Evolutionary conservation across 768 basidiomycete species (phyloP), one percentile per base, ranked within the genome.

Genomic region (Hygrophoropsis aurantiaca): DNA sequence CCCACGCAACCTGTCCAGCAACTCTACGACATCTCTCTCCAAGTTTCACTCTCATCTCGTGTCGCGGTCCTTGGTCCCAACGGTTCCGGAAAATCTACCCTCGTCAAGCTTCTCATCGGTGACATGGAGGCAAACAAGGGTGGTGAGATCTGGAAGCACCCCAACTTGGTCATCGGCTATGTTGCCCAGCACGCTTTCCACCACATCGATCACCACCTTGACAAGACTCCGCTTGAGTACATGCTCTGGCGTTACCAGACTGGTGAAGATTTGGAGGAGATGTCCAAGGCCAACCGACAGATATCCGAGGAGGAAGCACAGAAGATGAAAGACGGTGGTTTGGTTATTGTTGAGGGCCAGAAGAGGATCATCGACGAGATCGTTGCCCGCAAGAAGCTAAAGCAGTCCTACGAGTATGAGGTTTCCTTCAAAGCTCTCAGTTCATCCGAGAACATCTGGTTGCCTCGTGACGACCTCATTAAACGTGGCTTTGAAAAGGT

Each of bases 181-280:
- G 94, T 97, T 57, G 94, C 94, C 34, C 94, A 97, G 73, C 94
- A 97, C 72, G 94, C 94, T 52, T 97, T 97, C 94, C 94, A 97
- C 79, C 94, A 97, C 71, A 97, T 97, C 64, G 94, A 97, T 69
- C 75, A 92, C 70, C 94, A 97, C 66, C 90, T 97, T 65, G 94
- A 97, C 81, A 95, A 94, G 81, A 97, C 94, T 11, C 91, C 94
- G 41, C 85, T 97, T 59, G 94, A 97, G 75, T 97, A 97, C 81
- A 93, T 97, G 91, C 76, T 97, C 56, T 97, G 94, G 94, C 94
- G 94, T 74, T 97, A 97, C 84, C 94, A 97, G 81, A 97, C 94
- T 49, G 94, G 94, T 69, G 94, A 97, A 71, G 94, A 97, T 78
- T 72, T 97, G 67, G 94, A 97, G 74, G 94, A 97, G 77, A 81